These are phyloP conservation scores for Cryomyces minteri DNA, from an alignment of 495 filamentous ascomycete species.

Conservation along the genomic window DNA sequence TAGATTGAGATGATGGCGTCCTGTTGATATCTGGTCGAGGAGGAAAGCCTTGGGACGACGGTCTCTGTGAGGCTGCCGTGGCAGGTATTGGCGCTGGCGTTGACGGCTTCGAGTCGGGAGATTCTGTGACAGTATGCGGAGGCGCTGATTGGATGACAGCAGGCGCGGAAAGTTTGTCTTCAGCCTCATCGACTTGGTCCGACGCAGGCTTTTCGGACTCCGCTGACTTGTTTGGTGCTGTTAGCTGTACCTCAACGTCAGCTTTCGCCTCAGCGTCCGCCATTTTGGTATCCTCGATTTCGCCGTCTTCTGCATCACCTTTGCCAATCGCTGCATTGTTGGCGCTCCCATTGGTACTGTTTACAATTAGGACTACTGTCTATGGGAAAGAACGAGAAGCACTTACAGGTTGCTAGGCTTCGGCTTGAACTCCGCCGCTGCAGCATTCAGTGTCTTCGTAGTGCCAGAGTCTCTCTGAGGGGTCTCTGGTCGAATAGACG, in stretches of 20 bases:
- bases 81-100: background rate
- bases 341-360: slow-evolving; percentile 2
- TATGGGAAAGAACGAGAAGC: background rate
- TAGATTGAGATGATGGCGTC: background rate
- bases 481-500: slow-evolving; percentile 8
- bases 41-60: background rate
- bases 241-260: background rate
- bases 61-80: background rate
- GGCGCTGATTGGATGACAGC: background rate
- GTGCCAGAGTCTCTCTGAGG: slow-evolving; percentile 5
- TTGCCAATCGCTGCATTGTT: slow-evolving; percentile 3
- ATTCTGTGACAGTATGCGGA: background rate
- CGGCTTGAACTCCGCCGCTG: slow-evolving; percentile 15
- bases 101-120: background rate
- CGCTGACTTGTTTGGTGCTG: background rate
- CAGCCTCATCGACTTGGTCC: background rate
- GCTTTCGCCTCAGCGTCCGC: background rate
- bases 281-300: slow-evolving; percentile 16
- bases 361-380: slow-evolving; percentile 4
- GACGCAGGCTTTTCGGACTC: background rate
- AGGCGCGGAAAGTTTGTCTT: background rate
- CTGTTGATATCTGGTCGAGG: slow-evolving; percentile 2
- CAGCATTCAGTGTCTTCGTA: slow-evolving; percentile 10
- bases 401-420: slow-evolving; percentile 5
- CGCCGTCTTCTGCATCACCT: slow-evolving; percentile 17